Base-by-base conservation (phyloP, 148 eudicot genomes). In the Vaccinium vitisidaea region DNA sequence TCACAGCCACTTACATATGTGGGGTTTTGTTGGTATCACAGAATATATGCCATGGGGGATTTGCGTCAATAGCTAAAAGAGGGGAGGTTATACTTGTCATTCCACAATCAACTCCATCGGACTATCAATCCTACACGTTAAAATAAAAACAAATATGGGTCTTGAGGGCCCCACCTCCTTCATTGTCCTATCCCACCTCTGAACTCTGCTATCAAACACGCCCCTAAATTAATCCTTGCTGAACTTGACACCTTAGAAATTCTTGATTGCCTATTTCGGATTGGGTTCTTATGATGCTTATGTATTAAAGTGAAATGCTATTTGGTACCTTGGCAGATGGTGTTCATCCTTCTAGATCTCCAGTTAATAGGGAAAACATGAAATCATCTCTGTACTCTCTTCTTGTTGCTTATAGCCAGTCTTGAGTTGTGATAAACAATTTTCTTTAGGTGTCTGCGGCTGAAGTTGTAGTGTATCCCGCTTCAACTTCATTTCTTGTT, bases 341-440 rank as follows among this genome's bases (percentile, higher is more conserved):
- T 16, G 15, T 30, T 74, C n/a, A 18, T 3, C 18, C 52, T 74
- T 16, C 21, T 74, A 46, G 9, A 43, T 74, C 50, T 74, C 23
- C n/a, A 39, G 77, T 74, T 39, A 74, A 74, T 39, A 74, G 77
- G 77, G 50, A 74, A 43, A 43, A 43, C 77, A 16, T 74, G 77
- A 43, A 36, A 76, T 21, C 78, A 75, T 75, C 13, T 48, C 25
- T 2, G 50, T 39, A 36, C 49, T 36, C 36, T 39, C 50, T 73
- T 32, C 21, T 73, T 73, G 74, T 69, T 69, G 74, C 74, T 27
- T 25, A 2, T 32, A 15, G 77, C 21, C 43, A 1, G 50, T 21
- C 49, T 73, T 32, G 21, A 16, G 21, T 12, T 15, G 75, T 9
- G 75, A 71, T 71, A 71, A 30, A 32, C 7, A 30, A 69, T 9